A percentile compares a stretch with the other conserved stretches of the same genome.
Evolutionary conservation across 2,329 filamentous ascomycete species (phyloP).

Genomic region (Dactylellina parvicollis): DNA sequence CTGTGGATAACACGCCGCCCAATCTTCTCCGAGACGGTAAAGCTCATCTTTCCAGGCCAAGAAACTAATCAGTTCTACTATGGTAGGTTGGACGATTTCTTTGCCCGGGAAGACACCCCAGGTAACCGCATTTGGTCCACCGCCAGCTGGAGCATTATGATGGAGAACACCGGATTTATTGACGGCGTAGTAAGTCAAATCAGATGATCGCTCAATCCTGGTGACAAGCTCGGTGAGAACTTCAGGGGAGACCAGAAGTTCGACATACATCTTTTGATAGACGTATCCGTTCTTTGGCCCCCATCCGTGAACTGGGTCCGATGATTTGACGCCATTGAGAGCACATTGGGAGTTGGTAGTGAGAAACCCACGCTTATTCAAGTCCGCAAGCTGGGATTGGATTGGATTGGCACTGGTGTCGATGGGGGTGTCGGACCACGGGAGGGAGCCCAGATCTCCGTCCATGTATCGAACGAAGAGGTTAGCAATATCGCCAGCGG

Average conservation of each 20-base stretch:
- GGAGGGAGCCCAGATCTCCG: constrained; percentile 80
- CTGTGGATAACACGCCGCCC: constrained; percentile 88
- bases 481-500: constrained; percentile 79
- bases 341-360: constrained; percentile 98
- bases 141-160: constrained; percentile 79
- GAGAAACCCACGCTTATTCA: constrained; percentile 86
- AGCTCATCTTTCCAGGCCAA: constrained; percentile 99
- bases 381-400: constrained; percentile 76
- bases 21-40: constrained; percentile 89
- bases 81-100: constrained; percentile 99
- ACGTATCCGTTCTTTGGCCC: constrained; percentile 94
- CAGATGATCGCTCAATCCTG: constrained; percentile 79
- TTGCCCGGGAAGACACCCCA: constrained; percentile 99
- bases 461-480: constrained; percentile 87
- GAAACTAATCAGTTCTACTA: constrained; percentile 97
- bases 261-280: constrained; percentile 97
- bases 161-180: constrained; percentile 82
- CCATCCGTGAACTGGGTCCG: constrained; percentile 89
- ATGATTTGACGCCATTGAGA: constrained; percentile 88
- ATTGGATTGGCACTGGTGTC: constrained; percentile 83
- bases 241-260: constrained; percentile 84
- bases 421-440: constrained; percentile 93
- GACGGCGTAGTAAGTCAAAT: constrained; percentile 93
- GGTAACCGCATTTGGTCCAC: constrained; percentile 96
- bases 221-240: constrained; percentile 79